A percentile compares a stretch with the other conserved stretches of the same genome.
phyloP scores from a whole-genome alignment of 2,329 filamentous ascomycete species.

The Pseudogymnoascus sp. region DNA sequence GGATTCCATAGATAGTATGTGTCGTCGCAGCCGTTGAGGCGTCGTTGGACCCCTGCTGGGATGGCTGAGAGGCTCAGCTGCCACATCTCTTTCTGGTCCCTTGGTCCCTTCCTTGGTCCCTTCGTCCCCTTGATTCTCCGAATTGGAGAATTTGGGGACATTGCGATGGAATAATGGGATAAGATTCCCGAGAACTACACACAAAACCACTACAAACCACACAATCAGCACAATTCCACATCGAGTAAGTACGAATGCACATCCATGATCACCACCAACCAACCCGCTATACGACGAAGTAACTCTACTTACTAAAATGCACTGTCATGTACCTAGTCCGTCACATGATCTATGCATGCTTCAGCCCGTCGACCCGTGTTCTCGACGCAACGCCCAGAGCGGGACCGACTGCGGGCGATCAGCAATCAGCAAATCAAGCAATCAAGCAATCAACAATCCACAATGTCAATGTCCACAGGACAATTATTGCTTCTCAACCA shows the following conservation, averaged over 20 bases:
- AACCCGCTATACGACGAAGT: not conserved
- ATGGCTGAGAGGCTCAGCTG: not conserved
- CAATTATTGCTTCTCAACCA: not conserved
- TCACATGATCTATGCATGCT: constrained; percentile 3
- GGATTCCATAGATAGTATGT: not conserved
- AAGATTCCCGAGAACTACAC: not conserved
- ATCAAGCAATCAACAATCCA: not conserved
- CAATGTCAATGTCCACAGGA: not conserved
- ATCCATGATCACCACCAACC: not conserved
- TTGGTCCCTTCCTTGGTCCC: not conserved
- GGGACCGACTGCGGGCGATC: not conserved
- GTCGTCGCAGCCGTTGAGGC: not conserved
- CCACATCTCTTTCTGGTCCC: not conserved
- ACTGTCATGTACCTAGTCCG: not conserved
- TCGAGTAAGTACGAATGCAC: not conserved
- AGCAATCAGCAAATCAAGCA: constrained; percentile 6
- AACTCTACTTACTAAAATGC: not conserved
- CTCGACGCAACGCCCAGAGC: not conserved
- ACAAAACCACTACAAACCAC: not conserved
- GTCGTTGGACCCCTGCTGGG: not conserved
- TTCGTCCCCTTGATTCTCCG: not conserved
- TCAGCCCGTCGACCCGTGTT: not conserved
- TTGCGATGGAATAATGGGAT: not conserved
- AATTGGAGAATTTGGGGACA: not conserved
- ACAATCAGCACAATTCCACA: not conserved